A percentile compares a stretch with the other conserved stretches of the same genome.
Conservation (phyloP, 2,329 filamentous ascomycete species). For the Xylariaceae sp. region DNA sequence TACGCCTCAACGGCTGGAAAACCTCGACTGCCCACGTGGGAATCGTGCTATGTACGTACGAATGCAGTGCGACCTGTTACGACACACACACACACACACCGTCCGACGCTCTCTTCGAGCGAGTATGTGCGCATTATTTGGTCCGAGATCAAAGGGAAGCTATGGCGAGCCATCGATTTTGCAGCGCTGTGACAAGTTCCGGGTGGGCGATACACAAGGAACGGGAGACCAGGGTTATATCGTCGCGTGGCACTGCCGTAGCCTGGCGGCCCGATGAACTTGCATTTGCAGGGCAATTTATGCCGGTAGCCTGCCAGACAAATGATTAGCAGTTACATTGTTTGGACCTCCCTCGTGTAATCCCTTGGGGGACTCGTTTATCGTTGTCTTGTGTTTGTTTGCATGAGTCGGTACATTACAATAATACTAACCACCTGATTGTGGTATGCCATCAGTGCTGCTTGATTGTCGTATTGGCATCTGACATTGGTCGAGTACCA, state of each 20-base stretch:
- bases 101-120: background rate
- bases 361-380: background rate
- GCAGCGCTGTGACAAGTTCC: background rate
- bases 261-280: conserved; percentile 12
- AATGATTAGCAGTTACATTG: background rate
- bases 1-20: background rate
- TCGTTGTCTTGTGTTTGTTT: background rate
- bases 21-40: conserved; percentile 14
- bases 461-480: background rate
- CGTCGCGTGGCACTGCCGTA: background rate
- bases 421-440: background rate
- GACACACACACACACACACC: conserved; percentile 1
- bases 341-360: background rate
- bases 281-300: conserved; percentile 7
- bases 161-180: background rate
- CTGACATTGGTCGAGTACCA: background rate
- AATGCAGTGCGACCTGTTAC: conserved; percentile 14
- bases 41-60: conserved; percentile 11
- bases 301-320: conserved; percentile 7
- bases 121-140: background rate
- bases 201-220: background rate
- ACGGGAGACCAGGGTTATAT: conserved; percentile 1
- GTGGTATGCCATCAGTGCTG: too few relatives aligned
- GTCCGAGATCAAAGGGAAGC: background rate
- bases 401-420: too few relatives aligned